Evolutionary conservation across 441 rosid species (phyloP).

Genomic region (Erodium trifolium): DNA sequence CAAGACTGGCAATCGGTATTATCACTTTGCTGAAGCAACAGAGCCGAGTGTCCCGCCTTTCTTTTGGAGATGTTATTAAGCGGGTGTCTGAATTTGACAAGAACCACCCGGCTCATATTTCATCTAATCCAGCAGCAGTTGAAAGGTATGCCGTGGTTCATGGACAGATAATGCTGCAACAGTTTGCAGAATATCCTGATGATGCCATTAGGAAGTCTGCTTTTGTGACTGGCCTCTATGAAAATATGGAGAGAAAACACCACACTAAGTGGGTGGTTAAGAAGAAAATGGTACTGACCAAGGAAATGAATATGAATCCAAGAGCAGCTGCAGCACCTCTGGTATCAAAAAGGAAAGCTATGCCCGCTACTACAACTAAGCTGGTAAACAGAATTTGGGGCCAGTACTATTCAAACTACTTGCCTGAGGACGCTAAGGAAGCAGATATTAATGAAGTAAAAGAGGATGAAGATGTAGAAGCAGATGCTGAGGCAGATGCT

Average conservation of each 20-base stretch:
- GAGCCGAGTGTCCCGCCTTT: conserved; percentile 45
- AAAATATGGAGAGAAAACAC: conserved; percentile 63
- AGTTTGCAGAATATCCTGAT: conserved; percentile 53
- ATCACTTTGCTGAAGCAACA: conserved; percentile 51
- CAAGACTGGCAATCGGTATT: conserved; percentile 50
- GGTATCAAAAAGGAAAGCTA: conserved; percentile 50
- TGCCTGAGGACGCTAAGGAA: conserved; percentile 48
- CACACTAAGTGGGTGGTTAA: conserved; percentile 65
- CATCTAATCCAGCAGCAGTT: conserved; percentile 41
- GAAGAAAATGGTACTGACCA: conserved; percentile 37
- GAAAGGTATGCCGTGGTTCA: conserved; percentile 73
- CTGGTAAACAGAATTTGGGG: conserved; percentile 82
- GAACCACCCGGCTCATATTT: conserved; percentile 46
- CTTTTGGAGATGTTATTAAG: conserved; percentile 47
- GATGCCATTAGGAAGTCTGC: conserved; percentile 43
- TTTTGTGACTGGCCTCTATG: conserved; percentile 47
- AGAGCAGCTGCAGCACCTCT: conserved; percentile 48
- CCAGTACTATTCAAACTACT: conserved; percentile 61
- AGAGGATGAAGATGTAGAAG: conserved; percentile 30
- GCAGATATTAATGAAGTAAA: conserved; percentile 34
- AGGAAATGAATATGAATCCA: conserved; percentile 52
- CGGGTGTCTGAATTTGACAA: conserved; percentile 41
- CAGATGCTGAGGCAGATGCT: conserved; percentile 37
- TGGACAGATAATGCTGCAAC: conserved; percentile 67
- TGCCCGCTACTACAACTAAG: conserved; percentile 79